Evolutionary conservation across 306 rosid species (phyloP), one percentile per base, ranked within the genome.

Genomic region (Lupinus albus): DNA sequence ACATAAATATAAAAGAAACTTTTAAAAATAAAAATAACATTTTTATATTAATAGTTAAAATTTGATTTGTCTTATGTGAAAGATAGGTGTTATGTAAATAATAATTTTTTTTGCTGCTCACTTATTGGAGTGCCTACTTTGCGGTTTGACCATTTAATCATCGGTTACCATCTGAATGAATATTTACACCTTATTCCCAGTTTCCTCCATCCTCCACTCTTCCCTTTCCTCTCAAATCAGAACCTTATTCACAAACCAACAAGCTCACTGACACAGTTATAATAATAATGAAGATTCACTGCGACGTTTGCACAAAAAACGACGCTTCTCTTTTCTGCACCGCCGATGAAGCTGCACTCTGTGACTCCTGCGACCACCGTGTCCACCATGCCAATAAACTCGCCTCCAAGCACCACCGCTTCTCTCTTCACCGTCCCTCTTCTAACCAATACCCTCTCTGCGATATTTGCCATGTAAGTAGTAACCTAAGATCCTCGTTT

Each of bases 351-450:
- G 99, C 99, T 9, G 96, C 87, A 25, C 90, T 94, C 4, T 94
- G 99, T 17, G 74, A 63, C 66, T 66, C 70, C 65, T 90, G 97
- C 63, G 99, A 94, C 77, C 95, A 84, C 78, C 90, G 91, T 2
- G 92, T 94, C 86, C 99, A 94, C 84, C 91, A 86, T 17, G 99
- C 96, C 75, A 94, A 94, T 76, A 90, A 90, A 76, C 95, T 88
- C 32, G 99, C 96, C 49, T 90, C 96, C 74, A 94, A 90, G 65
- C 97, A 94, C 80, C 88, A 81, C 0, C 97, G 97, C 55, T 87
- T 94, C 74, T 86, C 99, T 53, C 94, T 91, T 60, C 83, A 75
- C 33, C 84, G 56, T 67, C 91, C 81, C 16, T 75, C 84, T 11
- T 36, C 95, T 0, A 63, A 70, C 6, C 81, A 82, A 2, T 48